Evolutionary conservation across 2,329 filamentous ascomycete genomes (phyloP).

Genomic region (Mycocentrospora acerina): DNA sequence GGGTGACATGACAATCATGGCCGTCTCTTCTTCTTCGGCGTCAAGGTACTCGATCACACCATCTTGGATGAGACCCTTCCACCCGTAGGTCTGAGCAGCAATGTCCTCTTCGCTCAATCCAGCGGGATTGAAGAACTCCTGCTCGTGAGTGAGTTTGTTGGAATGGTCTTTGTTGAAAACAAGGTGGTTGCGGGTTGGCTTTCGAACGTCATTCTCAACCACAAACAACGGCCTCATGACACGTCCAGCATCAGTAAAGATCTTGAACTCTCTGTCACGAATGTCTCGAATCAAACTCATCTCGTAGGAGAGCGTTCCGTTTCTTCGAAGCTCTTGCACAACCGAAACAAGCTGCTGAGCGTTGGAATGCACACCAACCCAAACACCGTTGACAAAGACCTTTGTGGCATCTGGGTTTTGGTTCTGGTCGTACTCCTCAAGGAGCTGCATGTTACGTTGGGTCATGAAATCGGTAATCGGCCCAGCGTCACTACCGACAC

Average conservation of each 20-base stretch:
- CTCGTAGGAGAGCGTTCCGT: conserved; percentile 83
- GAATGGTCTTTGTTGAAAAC: conserved; percentile 81
- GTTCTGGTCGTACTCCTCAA: conserved; percentile 78
- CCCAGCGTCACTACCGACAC: conserved; percentile 86
- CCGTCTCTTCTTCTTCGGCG: conserved; percentile 95
- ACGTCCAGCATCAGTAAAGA: conserved; percentile 94
- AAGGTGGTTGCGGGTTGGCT: conserved; percentile 72
- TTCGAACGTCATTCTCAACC: conserved; percentile 80
- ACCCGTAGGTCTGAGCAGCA: conserved; percentile 70
- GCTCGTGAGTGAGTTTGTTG: conserved; percentile 71
- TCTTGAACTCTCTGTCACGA: conserved; percentile 95
- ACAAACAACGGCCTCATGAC: conserved; percentile 94
- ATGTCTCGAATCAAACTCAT: conserved; percentile 96
- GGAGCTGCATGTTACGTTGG: conserved; percentile 89
- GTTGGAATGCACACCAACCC: conserved; percentile 94
- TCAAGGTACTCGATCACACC: conserved; percentile 96
- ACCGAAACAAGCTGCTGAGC: conserved; percentile 80
- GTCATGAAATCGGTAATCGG: conserved; percentile 96
- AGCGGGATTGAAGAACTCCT: conserved; percentile 58
- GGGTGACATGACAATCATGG: conserved; percentile 99
- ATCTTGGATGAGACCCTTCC: conserved; percentile 79
- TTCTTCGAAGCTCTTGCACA: conserved; percentile 75
- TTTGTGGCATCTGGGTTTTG: conserved; percentile 89
- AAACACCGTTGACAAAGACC: conserved; percentile 96
- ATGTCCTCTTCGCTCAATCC: conserved; percentile 62